Conservation (phyloP, 148 eudicot species). For the Agrostemma githago region DNA sequence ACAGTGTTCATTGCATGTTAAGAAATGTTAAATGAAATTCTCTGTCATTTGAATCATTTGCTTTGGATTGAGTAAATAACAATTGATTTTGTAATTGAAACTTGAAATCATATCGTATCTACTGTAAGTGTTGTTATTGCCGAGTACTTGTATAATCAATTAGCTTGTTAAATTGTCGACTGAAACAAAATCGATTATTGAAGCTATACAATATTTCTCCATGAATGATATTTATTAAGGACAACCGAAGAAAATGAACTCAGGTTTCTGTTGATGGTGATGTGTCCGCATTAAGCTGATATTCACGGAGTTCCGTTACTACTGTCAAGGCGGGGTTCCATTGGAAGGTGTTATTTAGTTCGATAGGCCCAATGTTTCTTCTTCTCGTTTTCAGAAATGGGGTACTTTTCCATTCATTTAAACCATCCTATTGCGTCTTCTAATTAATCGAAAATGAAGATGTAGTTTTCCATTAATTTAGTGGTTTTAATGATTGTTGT, state of each 20-base stretch:
- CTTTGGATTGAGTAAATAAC: background rate
- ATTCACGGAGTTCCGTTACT: too few relatives aligned
- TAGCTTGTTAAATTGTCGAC: too few relatives aligned
- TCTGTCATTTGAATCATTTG: too few relatives aligned
- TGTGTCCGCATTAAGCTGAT: too few relatives aligned
- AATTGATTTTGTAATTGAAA: too few relatives aligned
- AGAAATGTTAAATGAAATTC: background rate
- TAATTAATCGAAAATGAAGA: background rate
- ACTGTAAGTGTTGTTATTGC: too few relatives aligned
- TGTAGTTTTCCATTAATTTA: too few relatives aligned
- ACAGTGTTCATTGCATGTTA: background rate
- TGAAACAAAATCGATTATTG: too few relatives aligned
- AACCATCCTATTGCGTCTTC: background rate
- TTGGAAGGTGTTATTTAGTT: slow-evolving; percentile 93
- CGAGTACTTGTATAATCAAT: too few relatives aligned
- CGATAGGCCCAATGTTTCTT: slow-evolving; percentile 49
- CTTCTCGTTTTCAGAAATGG: slow-evolving; percentile 61
- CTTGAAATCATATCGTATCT: too few relatives aligned
- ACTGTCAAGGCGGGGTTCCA: slow-evolving; percentile 60
- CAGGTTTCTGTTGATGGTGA: background rate
- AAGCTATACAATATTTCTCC: too few relatives aligned
- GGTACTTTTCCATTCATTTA: slow-evolving; percentile 29
- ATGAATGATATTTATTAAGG: too few relatives aligned
- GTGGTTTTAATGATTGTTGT: background rate
- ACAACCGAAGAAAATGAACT: background rate